Conservation (phyloP, 768 basidiomycete genomes). For the Rhizopogon salebrosus region DNA sequence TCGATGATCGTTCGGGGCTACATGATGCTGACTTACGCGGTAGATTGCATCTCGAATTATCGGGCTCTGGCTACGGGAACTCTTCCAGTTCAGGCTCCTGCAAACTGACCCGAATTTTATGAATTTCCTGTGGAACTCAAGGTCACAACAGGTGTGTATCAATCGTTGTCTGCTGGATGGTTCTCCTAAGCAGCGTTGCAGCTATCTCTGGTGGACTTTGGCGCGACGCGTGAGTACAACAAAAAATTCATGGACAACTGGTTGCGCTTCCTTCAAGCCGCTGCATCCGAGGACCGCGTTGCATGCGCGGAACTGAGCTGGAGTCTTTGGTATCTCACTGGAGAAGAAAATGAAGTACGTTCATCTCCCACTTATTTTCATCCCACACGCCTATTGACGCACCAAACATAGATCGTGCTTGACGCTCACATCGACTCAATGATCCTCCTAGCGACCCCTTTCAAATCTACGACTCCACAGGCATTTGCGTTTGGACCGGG, state of each 20-base stretch:
- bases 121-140: too few species aligned
- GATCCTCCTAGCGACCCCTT: too few species aligned
- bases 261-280: too few species aligned
- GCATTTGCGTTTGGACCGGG: too few species aligned
- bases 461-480: too few species aligned
- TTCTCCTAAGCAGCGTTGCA: slow-evolving; percentile 37
- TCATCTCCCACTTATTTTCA: too few species aligned
- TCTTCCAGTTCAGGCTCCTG: slow-evolving; percentile 90
- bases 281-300: slow-evolving; percentile 52
- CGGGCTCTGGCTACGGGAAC: slow-evolving; percentile 81
- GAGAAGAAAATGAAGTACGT: too few species aligned
- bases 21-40: background rate
- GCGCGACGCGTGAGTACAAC: too few species aligned
- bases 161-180: background rate
- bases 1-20: background rate
- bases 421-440: slow-evolving; percentile 83
- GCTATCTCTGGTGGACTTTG: slow-evolving; percentile 85
- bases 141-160: slow-evolving; percentile 50
- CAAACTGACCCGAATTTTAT: slow-evolving; percentile 99
- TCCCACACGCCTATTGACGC: too few species aligned
- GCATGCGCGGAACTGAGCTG: slow-evolving; percentile 69
- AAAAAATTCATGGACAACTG: too few species aligned
- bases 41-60: too few species aligned
- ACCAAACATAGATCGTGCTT: slow-evolving; percentile 62
- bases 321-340: slow-evolving; percentile 88